Percentiles rank a stretch among this genome's conserved stretches.
phyloP scores from a whole-genome alignment of 805 yeast genomes.

The Sungouiozyma intestinalis region DNA sequence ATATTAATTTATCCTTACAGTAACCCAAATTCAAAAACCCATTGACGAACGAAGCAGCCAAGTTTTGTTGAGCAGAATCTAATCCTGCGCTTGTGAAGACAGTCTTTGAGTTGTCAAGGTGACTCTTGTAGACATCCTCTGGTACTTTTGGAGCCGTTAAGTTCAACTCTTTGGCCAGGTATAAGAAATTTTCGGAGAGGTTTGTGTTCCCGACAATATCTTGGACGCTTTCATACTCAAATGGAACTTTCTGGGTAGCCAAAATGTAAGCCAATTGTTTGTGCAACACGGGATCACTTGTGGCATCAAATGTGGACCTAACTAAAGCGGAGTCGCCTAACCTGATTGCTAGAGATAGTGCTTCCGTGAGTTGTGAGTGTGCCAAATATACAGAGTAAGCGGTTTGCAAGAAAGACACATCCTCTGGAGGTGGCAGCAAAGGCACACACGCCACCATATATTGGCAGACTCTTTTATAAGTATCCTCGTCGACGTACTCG shows the following conservation, averaged over 20 bases:
- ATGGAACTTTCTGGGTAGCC: conserved; percentile 77
- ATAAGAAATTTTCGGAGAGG: conserved; percentile 66
- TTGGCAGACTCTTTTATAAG: conserved; percentile 80
- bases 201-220: conserved; percentile 75
- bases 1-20: conserved; percentile 71
- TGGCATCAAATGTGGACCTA: conserved; percentile 69
- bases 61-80: conserved; percentile 89
- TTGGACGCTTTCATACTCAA: conserved; percentile 60
- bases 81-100: conserved; percentile 42
- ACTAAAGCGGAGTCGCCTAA: conserved; percentile 75
- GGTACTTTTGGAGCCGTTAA: conserved; percentile 85
- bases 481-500: conserved; percentile 72
- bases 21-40: conserved; percentile 87
- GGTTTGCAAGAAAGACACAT: conserved; percentile 70
- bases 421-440: conserved; percentile 90
- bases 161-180: conserved; percentile 79
- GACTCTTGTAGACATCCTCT: conserved; percentile 87
- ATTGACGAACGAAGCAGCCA: conserved; percentile 91
- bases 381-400: conserved; percentile 78
- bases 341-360: conserved; percentile 79
- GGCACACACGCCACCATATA: conserved; percentile 97
- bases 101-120: conserved; percentile 62
- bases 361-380: conserved; percentile 77
- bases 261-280: conserved; percentile 87
- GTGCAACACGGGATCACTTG: conserved; percentile 62